Percentiles rank a stretch among this genome's conserved stretches.
These are phyloP conservation scores for Scytalidium lignicola DNA, from an alignment of 2,329 filamentous ascomycete species.

Conservation along the genomic window DNA sequence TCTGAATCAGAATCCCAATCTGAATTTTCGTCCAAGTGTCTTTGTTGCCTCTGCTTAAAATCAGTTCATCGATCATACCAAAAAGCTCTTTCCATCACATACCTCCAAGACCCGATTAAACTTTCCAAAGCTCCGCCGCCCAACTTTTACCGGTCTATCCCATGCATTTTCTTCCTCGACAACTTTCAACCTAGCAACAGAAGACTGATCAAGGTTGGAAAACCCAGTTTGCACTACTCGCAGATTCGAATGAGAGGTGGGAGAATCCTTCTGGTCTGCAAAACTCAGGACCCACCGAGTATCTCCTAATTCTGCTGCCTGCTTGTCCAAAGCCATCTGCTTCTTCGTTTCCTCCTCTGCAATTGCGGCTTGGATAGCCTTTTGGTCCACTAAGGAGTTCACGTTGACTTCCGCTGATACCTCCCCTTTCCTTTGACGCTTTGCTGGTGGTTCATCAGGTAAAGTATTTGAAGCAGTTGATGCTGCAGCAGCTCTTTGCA, in stretches of 20 bases:
- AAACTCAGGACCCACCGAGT: constrained; percentile 71
- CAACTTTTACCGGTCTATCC: constrained; percentile 28
- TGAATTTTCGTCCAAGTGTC: constrained; percentile 27
- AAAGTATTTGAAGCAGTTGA: constrained; percentile 41
- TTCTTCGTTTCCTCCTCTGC: constrained; percentile 63
- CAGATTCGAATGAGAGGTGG: constrained; percentile 30
- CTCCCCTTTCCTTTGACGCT: constrained; percentile 53
- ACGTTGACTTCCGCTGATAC: constrained; percentile 31
- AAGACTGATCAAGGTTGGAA: constrained; percentile 39
- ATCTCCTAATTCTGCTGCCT: constrained; percentile 59
- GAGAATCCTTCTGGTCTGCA: constrained; percentile 30
- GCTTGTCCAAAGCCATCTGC: constrained; percentile 54
- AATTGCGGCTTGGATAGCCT: constrained; percentile 57
- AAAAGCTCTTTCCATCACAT: background rate
- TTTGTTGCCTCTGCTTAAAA: constrained; percentile 32
- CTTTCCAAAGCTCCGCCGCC: constrained; percentile 46
- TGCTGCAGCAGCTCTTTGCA: constrained; percentile 78
- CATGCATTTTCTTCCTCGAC: constrained; percentile 23
- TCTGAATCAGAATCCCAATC: constrained; percentile 30
- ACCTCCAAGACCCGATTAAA: constrained; percentile 35
- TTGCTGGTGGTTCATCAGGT: constrained; percentile 49
- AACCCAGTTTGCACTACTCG: constrained; percentile 59
- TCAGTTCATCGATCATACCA: constrained; percentile 6
- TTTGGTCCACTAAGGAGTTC: constrained; percentile 48
- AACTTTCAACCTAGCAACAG: constrained; percentile 9